Conservation (phyloP, 164 flowering plant species). For the Aristolochia californica region DNA sequence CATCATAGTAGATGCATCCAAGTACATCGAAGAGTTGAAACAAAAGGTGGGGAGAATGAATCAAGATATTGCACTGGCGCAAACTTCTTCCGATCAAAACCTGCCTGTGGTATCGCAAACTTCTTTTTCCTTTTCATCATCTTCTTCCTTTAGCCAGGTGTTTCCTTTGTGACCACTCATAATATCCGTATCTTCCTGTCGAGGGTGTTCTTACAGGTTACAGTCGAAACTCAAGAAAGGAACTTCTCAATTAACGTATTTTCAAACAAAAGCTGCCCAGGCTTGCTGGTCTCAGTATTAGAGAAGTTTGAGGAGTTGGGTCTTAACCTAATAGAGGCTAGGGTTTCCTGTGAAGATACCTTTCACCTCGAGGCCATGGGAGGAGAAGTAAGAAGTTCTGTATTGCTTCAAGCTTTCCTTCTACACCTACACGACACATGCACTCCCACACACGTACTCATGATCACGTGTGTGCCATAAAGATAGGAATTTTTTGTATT, state of each 20-base stretch:
- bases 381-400: slow-evolving; percentile 60
- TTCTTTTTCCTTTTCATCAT: no score
- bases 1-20: slow-evolving; percentile 72
- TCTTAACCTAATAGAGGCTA: slow-evolving; percentile 62
- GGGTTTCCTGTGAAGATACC: slow-evolving; percentile 55
- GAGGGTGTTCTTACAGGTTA: no score
- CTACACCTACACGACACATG: no score
- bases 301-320: slow-evolving; percentile 80
- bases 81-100: slow-evolving; percentile 17
- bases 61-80: slow-evolving; percentile 39
- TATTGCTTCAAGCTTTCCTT: no score
- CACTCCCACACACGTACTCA: no score
- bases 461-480: no score
- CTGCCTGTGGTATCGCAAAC: slow-evolving; percentile 39
- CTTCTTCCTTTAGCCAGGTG: no score
- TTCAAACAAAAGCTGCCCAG: slow-evolving; percentile 44
- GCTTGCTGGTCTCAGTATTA: slow-evolving; percentile 56
- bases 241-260: slow-evolving; percentile 55
- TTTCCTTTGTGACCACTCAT: no score
- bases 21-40: slow-evolving; percentile 68
- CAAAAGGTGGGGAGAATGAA: slow-evolving; percentile 64
- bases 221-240: slow-evolving; percentile 59
- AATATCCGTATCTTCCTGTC: no score
- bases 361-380: slow-evolving; percentile 69
- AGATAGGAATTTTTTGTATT: no score